phyloP scores from a whole-genome alignment of 1,284 basidiomycete species.

The Phlebopus sp. region DNA sequence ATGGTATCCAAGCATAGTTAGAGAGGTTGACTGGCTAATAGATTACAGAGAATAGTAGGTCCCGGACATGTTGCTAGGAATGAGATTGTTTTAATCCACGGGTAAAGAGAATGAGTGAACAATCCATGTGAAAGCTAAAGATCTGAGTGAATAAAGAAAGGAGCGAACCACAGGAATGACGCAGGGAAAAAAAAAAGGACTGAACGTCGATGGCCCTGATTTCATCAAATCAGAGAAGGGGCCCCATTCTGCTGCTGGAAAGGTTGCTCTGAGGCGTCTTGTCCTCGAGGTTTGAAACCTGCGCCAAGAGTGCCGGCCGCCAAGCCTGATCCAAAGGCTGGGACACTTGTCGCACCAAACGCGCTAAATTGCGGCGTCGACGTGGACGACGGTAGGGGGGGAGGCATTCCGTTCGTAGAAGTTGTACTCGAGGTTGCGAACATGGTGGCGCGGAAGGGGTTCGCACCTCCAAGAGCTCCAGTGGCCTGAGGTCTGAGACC shows the following conservation, averaged over 20 bases:
- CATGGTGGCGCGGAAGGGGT: slow-evolving; percentile 76
- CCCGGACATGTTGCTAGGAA: slow-evolving; percentile 6
- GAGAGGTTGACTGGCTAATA: slow-evolving; percentile 15
- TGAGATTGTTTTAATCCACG: slow-evolving; percentile 11
- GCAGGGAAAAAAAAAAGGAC: neutral
- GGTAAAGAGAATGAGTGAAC: neutral
- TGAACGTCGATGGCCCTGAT: neutral
- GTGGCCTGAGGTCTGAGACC: slow-evolving; percentile 75
- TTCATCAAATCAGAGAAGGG: slow-evolving; percentile 38
- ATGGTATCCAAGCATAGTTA: slow-evolving; percentile 18
- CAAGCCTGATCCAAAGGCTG: slow-evolving; percentile 15
- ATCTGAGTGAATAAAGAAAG: slow-evolving; percentile 2
- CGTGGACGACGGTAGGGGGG: slow-evolving; percentile 18
- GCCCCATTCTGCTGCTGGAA: slow-evolving; percentile 35
- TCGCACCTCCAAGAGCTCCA: slow-evolving; percentile 55
- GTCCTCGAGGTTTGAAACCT: slow-evolving; percentile 15
- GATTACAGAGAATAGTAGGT: slow-evolving; percentile 21
- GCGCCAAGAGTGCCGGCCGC: slow-evolving; percentile 14
- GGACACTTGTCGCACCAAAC: slow-evolving; percentile 7
- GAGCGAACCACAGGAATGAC: neutral
- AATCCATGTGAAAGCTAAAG: neutral
- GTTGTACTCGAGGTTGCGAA: slow-evolving; percentile 24
- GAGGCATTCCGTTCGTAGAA: slow-evolving; percentile 1
- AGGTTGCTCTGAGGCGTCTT: slow-evolving; percentile 25
- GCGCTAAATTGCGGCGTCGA: slow-evolving; percentile 26